phyloP scores from a whole-genome alignment of 371 early-diverging fungal species.

The Phascolomyces articulosus region DNA sequence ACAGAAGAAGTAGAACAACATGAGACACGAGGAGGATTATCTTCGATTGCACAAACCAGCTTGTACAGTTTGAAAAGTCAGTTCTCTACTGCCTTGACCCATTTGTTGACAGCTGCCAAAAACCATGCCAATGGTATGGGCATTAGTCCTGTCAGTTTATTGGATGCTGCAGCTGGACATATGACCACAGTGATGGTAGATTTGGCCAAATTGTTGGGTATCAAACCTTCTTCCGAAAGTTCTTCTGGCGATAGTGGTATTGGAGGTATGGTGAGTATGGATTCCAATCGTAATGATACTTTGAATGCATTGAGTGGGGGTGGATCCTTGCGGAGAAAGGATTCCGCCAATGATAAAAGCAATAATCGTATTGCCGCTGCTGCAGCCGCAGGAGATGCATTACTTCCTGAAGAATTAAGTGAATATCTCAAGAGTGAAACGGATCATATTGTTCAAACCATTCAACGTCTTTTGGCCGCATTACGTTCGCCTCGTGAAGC shows the following conservation, averaged over 20 bases:
- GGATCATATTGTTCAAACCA: slow-evolving; percentile 83
- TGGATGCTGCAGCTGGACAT: slow-evolving; percentile 81
- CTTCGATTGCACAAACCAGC: slow-evolving; percentile 27
- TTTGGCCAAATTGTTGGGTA: slow-evolving; percentile 72
- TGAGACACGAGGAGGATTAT: slow-evolving; percentile 37
- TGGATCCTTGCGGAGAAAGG: slow-evolving; percentile 1
- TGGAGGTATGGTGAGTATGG: not conserved
- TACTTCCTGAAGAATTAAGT: slow-evolving; percentile 27
- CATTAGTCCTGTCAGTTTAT: slow-evolving; percentile 64
- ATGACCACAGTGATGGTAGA: slow-evolving; percentile 78
- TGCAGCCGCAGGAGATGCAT: not conserved
- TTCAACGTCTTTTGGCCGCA: slow-evolving; percentile 77
- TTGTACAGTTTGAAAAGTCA: slow-evolving; percentile 50
- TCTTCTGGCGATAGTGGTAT: not conserved
- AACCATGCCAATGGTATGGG: slow-evolving; percentile 78
- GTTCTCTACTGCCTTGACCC: slow-evolving; percentile 69
- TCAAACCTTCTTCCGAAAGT: slow-evolving; percentile 10
- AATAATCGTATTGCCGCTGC: not conserved
- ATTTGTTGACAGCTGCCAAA: slow-evolving; percentile 77
- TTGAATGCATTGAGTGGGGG: not conserved
- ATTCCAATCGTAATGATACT: not conserved
- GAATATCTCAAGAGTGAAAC: slow-evolving; percentile 85
- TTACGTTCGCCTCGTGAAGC: slow-evolving; percentile 73
- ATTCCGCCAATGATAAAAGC: slow-evolving; percentile 1
- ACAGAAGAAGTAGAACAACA: slow-evolving; percentile 80